Conservation (phyloP, 257 asterid genomes). For the Plantago major region DNA sequence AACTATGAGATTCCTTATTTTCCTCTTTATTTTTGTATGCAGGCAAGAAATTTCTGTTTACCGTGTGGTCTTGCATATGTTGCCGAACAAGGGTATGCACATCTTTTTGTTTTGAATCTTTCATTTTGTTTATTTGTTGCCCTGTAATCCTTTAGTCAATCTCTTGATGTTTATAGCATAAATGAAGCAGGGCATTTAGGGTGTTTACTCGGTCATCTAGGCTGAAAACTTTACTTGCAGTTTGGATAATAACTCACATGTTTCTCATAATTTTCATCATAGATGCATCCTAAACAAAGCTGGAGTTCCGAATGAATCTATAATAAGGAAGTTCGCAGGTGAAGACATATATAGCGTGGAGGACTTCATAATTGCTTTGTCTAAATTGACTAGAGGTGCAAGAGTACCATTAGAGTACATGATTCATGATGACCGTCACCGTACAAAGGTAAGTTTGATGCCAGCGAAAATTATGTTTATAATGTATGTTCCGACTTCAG, state of each 20-base stretch:
- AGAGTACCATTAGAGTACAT: slow-evolving; percentile 91
- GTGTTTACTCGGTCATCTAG: too few species aligned
- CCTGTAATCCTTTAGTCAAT: too few species aligned
- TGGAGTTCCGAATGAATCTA: slow-evolving; percentile 93
- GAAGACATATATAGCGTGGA: slow-evolving; percentile 76
- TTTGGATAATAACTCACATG: too few species aligned
- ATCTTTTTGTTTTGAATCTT: slow-evolving; percentile 15
- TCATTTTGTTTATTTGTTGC: too few species aligned
- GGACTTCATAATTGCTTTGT: slow-evolving; percentile 67
- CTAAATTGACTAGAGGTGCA: slow-evolving; percentile 86
- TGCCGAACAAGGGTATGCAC: slow-evolving; percentile 88
- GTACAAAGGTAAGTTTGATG: slow-evolving; percentile 67
- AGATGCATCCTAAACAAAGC: slow-evolving; percentile 93
- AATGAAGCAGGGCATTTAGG: too few species aligned
- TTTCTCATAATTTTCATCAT: slow-evolving; percentile 28
- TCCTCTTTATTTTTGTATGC: slow-evolving; percentile 34
- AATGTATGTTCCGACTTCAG: too few species aligned
- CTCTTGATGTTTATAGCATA: too few species aligned
- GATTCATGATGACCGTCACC: slow-evolving; percentile 76
- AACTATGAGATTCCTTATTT: too few species aligned
- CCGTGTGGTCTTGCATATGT: slow-evolving; percentile 94
- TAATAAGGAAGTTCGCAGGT: slow-evolving; percentile 94
- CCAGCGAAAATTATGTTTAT: slow-evolving; percentile 3
- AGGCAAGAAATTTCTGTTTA: slow-evolving; percentile 96
- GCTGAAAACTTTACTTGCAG: too few species aligned